Percentiles rank a stretch among this genome's conserved stretches.
Evolutionary conservation across 2,329 filamentous ascomycete species (phyloP).

Genomic region (Myotisia sp.): DNA sequence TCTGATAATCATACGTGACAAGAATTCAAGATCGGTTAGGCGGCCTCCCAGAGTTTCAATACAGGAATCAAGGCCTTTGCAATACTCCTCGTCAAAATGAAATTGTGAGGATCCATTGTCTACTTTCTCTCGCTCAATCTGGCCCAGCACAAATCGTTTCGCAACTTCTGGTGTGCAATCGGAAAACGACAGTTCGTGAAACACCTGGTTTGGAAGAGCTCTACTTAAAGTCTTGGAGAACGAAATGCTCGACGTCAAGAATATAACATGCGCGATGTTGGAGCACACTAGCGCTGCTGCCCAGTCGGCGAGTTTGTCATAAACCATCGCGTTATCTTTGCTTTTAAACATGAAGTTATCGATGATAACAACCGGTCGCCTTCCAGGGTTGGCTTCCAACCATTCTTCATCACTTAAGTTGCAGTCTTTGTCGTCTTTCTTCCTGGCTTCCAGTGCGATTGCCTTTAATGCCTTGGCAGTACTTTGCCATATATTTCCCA

Average conservation of each 20-base stretch:
- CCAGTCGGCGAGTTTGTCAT: conserved; percentile 75
- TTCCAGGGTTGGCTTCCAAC: conserved; percentile 76
- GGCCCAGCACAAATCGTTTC: conserved; percentile 76
- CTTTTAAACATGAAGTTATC: conserved; percentile 83
- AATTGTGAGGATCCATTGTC: too few relatives aligned
- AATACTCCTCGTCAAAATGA: conserved; percentile 34
- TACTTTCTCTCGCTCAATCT: conserved; percentile 23
- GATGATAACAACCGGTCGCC: conserved; percentile 68
- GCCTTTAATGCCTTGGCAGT: conserved; percentile 64
- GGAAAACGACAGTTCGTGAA: conserved; percentile 70
- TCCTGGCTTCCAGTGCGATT: conserved; percentile 55
- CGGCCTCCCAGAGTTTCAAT: conserved; percentile 76
- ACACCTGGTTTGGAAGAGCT: conserved; percentile 78
- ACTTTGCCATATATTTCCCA: conserved; percentile 79
- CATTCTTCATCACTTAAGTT: conserved; percentile 69
- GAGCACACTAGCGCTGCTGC: conserved; percentile 70
- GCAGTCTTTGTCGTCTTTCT: conserved; percentile 59
- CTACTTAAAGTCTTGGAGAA: conserved; percentile 79
- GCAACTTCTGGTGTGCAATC: conserved; percentile 78
- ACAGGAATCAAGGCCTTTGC: conserved; percentile 62
- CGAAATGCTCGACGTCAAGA: conserved; percentile 77
- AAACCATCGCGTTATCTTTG: conserved; percentile 50
- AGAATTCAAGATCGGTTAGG: conserved; percentile 87
- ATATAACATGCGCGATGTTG: conserved; percentile 86
- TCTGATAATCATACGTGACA: conserved; percentile 75